Percentiles rank a stretch among this genome's conserved stretches.
These are phyloP conservation scores for Meyerozyma guilliermondii DNA, from an alignment of 1,139 yeast species.

Conservation along the genomic window DNA sequence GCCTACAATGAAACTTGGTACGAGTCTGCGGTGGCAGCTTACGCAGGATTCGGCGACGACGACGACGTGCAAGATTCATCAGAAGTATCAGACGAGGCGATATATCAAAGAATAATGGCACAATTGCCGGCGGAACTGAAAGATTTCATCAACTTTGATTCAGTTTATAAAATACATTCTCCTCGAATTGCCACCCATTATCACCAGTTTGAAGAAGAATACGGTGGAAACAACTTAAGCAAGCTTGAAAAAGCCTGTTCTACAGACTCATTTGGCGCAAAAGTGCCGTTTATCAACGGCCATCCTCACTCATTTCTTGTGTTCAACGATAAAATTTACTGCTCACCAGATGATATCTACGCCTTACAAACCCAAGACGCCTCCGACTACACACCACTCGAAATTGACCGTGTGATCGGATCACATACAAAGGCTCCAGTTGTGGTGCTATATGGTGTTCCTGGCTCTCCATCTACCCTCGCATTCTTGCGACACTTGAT, in stretches of 20 bases:
- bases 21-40: conserved; percentile 30
- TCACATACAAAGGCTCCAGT: conserved; percentile 32
- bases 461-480: conserved; percentile 42
- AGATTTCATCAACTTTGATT: conserved; percentile 44
- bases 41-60: neutral
- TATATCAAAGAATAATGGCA: conserved; percentile 25
- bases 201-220: conserved; percentile 36
- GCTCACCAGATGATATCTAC: conserved; percentile 63
- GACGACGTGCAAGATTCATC: neutral
- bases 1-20: conserved; percentile 46
- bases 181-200: conserved; percentile 67
- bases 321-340: conserved; percentile 50
- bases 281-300: conserved; percentile 6
- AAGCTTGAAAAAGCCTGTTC: conserved; percentile 21
- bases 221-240: conserved; percentile 17
- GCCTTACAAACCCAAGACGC: conserved; percentile 50
- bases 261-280: conserved; percentile 33
- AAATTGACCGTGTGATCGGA: conserved; percentile 63
- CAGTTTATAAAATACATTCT: conserved; percentile 49
- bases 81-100: neutral
- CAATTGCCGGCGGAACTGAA: conserved; percentile 16
- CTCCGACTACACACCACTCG: conserved; percentile 19
- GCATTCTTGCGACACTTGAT: conserved; percentile 55
- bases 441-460: conserved; percentile 48
- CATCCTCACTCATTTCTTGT: conserved; percentile 45